Evolutionary conservation across 768 basidiomycete species (phyloP).

Genomic region (Austroboletus festivus): DNA sequence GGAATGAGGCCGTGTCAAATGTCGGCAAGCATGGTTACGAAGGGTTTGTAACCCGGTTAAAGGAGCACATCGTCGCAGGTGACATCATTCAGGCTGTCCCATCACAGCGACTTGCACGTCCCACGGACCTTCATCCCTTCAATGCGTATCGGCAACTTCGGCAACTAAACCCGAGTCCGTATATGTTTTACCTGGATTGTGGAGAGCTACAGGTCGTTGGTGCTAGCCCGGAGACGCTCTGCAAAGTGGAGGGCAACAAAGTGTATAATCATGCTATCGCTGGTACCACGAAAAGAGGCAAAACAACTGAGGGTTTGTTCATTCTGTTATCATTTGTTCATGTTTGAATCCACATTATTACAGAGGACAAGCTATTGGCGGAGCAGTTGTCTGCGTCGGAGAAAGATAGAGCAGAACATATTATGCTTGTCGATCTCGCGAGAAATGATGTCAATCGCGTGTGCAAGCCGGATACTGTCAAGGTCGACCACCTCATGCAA

Average conservation of each 20-base stretch:
- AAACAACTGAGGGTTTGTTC: slow-evolving; percentile 73
- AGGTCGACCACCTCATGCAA: slow-evolving; percentile 92
- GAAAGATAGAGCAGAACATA: slow-evolving; percentile 97
- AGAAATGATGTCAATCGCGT: slow-evolving; percentile 98
- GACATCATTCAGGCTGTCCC: slow-evolving; percentile 99
- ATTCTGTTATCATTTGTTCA: slow-evolving; percentile 1
- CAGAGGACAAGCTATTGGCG: slow-evolving; percentile 86
- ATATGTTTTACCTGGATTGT: slow-evolving; percentile 98
- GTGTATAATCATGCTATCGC: slow-evolving; percentile 99
- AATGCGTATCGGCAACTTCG: slow-evolving; percentile 94
- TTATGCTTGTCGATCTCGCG: slow-evolving; percentile 98
- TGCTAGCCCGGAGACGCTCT: slow-evolving; percentile 95
- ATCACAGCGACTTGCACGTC: slow-evolving; percentile 83
- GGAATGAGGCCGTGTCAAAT: slow-evolving; percentile 74
- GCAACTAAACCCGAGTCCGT: slow-evolving; percentile 94
- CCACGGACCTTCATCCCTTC: slow-evolving; percentile 90
- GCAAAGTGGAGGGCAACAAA: slow-evolving; percentile 88
- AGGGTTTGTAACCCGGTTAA: slow-evolving; percentile 83
- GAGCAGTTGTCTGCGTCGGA: slow-evolving; percentile 75
- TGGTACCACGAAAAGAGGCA: slow-evolving; percentile 87
- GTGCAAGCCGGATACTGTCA: slow-evolving; percentile 91
- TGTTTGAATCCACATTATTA: slow-evolving; percentile 4
- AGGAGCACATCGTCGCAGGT: slow-evolving; percentile 91
- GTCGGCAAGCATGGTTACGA: slow-evolving; percentile 94
- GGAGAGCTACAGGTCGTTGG: slow-evolving; percentile 94